Percentiles rank a stretch among this genome's conserved stretches.
Conservation (phyloP, 2,329 filamentous ascomycete genomes). For the Penicillium italicum region DNA sequence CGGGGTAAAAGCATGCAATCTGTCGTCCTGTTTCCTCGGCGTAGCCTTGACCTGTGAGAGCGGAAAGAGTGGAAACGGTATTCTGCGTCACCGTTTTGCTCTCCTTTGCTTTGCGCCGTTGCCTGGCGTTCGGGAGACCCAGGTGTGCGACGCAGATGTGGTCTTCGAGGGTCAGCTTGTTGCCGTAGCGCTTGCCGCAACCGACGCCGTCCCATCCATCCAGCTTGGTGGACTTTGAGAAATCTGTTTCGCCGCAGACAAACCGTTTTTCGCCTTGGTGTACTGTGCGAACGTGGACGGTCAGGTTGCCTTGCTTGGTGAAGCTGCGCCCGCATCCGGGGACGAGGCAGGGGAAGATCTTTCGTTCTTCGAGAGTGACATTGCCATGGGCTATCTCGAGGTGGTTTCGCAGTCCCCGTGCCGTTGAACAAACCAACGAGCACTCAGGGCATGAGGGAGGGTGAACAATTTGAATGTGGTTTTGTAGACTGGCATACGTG, state of each 20-base stretch:
- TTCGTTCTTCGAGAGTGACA: conserved; percentile 57
- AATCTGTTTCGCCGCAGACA: conserved; percentile 69
- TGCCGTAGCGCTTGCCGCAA: conserved; percentile 71
- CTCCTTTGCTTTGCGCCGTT: conserved; percentile 34
- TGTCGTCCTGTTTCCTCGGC: conserved; percentile 47
- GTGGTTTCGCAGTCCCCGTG: conserved; percentile 69
- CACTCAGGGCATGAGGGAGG: conserved; percentile 71
- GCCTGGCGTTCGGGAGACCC: conserved; percentile 50
- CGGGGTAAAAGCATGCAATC: conserved; percentile 50
- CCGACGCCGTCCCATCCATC: conserved; percentile 63
- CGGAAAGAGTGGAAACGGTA: conserved; percentile 38
- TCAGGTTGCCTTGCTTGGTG: conserved; percentile 78
- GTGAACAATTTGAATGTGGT: conserved; percentile 70
- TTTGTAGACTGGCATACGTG: conserved; percentile 66
- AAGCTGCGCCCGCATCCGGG: conserved; percentile 71
- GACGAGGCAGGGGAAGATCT: conserved; percentile 63
- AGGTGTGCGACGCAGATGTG: conserved; percentile 82
- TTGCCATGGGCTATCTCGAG: conserved; percentile 72
- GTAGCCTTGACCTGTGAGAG: conserved; percentile 57
- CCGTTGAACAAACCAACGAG: conserved; percentile 62
- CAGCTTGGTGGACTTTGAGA: conserved; percentile 57
- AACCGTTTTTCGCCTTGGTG: conserved; percentile 73
- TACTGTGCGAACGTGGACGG: conserved; percentile 70
- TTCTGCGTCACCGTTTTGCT: conserved; percentile 11
- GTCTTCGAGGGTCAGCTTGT: conserved; percentile 75